phyloP scores from a whole-genome alignment of 768 basidiomycete genomes.

The Cystoderma amianthinum region DNA sequence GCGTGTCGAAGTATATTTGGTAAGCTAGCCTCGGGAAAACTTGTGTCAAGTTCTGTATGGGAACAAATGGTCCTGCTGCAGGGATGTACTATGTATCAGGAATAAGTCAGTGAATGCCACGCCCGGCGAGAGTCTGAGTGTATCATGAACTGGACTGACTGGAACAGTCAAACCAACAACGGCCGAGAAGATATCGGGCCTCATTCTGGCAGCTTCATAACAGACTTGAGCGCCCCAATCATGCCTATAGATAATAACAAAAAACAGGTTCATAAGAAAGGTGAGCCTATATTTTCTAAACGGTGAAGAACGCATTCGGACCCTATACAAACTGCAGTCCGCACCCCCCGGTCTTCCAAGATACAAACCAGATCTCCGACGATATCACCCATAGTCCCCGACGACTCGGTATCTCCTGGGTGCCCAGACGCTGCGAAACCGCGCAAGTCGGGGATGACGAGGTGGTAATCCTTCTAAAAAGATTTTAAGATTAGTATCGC shows the following conservation, averaged over 20 bases:
- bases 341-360: conserved; percentile 40
- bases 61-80: conserved; percentile 36
- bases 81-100: conserved; percentile 60
- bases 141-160: too few species aligned
- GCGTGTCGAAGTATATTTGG: conserved; percentile 52
- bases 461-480: conserved; percentile 47
- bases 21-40: conserved; percentile 51
- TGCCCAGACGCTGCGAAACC: conserved; percentile 68
- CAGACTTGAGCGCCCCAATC: conserved; percentile 72
- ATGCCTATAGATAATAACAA: conserved; percentile 34
- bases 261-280: not conserved
- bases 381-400: conserved; percentile 53
- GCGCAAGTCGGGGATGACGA: conserved; percentile 58
- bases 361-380: conserved; percentile 61
- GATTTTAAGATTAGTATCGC: too few species aligned
- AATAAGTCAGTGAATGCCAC: not conserved
- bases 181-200: conserved; percentile 57
- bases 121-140: conserved; percentile 8
- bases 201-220: conserved; percentile 60
- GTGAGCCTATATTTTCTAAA: too few species aligned
- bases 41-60: conserved; percentile 30
- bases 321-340: conserved; percentile 58
- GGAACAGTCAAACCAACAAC: conserved; percentile 57
- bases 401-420: conserved; percentile 53
- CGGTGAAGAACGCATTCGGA: too few species aligned